These are phyloP conservation scores for Mycosphaerella sp. DNA, from an alignment of 2,329 filamentous ascomycete species.

Conservation along the genomic window DNA sequence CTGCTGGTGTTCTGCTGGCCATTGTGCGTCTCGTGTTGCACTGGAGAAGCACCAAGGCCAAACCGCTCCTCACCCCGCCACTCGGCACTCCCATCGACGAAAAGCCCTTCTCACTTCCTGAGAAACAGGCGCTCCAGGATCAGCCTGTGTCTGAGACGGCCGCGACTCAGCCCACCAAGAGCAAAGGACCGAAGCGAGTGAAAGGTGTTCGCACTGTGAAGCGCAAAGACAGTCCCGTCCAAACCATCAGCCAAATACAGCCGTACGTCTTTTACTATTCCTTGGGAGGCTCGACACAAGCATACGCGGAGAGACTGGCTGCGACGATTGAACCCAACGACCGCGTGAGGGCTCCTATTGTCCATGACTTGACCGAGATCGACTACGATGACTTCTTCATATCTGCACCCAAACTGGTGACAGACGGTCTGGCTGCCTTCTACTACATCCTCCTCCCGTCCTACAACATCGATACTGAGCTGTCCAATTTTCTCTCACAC, in stretches of 20 bases:
- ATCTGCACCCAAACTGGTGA: slow-evolving; percentile 63
- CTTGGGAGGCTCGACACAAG: slow-evolving; percentile 75
- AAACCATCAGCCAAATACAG: slow-evolving; percentile 45
- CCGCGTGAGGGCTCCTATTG: slow-evolving; percentile 51
- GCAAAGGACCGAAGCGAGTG: slow-evolving; percentile 27
- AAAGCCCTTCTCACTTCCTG: slow-evolving; percentile 12
- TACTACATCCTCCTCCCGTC: slow-evolving; percentile 82
- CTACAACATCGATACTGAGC: slow-evolving; percentile 91
- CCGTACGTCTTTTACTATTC: slow-evolving; percentile 84
- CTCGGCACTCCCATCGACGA: slow-evolving; percentile 21
- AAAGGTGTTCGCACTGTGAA: slow-evolving; percentile 26
- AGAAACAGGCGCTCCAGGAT: neutral
- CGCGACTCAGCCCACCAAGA: slow-evolving; percentile 5
- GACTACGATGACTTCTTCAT: slow-evolving; percentile 95
- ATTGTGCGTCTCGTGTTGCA: slow-evolving; percentile 24
- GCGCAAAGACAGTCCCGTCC: slow-evolving; percentile 8
- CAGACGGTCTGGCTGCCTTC: slow-evolving; percentile 53
- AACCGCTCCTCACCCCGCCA: slow-evolving; percentile 21
- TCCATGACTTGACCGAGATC: slow-evolving; percentile 74
- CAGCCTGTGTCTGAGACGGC: neutral
- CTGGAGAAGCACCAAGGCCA: slow-evolving; percentile 23
- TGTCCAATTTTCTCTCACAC: slow-evolving; percentile 81
- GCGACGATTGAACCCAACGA: slow-evolving; percentile 42
- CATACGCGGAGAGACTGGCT: slow-evolving; percentile 59
- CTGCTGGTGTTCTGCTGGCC: slow-evolving; percentile 28